Evolutionary conservation across 768 basidiomycete species (phyloP), one percentile per base, ranked within the genome.

Genomic region (Kwoniella bestiolae): DNA sequence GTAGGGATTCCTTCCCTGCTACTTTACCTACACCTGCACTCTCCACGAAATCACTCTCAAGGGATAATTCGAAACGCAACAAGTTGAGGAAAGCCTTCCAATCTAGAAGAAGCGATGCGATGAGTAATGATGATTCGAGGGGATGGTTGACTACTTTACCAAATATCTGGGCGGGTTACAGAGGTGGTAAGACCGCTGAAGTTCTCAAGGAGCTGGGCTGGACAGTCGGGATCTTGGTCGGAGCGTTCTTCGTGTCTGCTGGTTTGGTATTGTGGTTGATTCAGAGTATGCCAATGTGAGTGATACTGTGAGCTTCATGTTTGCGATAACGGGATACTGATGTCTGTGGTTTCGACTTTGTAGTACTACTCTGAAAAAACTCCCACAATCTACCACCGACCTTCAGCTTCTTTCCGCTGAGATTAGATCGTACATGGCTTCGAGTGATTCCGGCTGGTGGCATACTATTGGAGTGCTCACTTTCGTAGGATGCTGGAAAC

Each of bases 401-500:
- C 65, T 80, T 9, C 79, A 80, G 51, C 63, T 78, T 3, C 65
- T 80, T 7, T 78, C 76, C 6, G 75, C 76, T 12, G 79, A 80
- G 60, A 79, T 80, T 41, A 46, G 69, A 31, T 59, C 64, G 28
- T 80, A 80, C 61, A 80, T 80, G 79, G 59, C 63, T 3, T 68
- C 69, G n/a, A 72, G 75, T 49, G 65, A 67, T 38, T 16, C 52
- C 23, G 78, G 79, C 3, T 80, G 76, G 75, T 80, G 74, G 72
- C 94, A 95, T 81, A 91, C 95, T 58, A 79, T 94, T 46, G 87
- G 85, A 26, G 92, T 94, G 55, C 85, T 97, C 73, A 88, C 90
- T 41, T 84, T 94, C 14, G 89, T 90, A 18, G 91, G 91, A 3
- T 83, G 92, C 29, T 97, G 93, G 92, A 96, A 94, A 82, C 94